Evolutionary conservation across 805 yeast species (phyloP), one percentile per base, ranked within the genome.

Genomic region (Barnettozyma sp.): DNA sequence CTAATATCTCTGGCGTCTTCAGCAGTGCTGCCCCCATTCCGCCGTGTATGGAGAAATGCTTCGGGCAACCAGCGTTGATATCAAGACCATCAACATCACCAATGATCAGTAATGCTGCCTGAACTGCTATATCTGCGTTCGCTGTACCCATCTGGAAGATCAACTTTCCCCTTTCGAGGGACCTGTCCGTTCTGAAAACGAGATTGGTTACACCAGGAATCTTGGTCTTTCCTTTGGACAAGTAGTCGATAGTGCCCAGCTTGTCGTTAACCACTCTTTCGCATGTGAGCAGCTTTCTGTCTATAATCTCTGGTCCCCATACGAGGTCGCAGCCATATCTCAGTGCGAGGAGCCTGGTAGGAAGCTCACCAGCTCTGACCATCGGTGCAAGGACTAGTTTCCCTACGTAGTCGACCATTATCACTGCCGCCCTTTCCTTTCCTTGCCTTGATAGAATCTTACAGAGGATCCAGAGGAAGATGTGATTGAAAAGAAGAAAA

Each of bases 1-100:
- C 82, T 13, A 92, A 65, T 25, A 73, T 61, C 30, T 84, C 95
- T 0, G 97, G 97, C 0, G 88, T 84, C 22, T 69, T 65, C 37
- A 92, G 64, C 30, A 92, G 64, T 1, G 95, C 97, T 3, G 97
- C 95, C 5, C 98, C 98, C 97, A 92, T 92, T 1, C 98, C 98
- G 0, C 94, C 70, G 58, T 92, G 98, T 3, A 87, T 70, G 1
- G 94, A 82, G 52, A 92, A 92, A 47, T 87, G 97, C 56, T 90
- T 92, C 4, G 98, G 98, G 60, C 98, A 92, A 5, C 98, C 98
- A 20, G 95, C 86, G 57, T 92, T 92, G 39, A 92, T 70, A 55
- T 92, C 98, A 5, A 92, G 82, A 7, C 94, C 97, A 44, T 76
- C 87, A 3, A 92, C 97, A 57, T 92, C 97, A 2, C 66, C 53